A percentile compares a stretch with the other conserved stretches of the same genome.
phyloP scores from a whole-genome alignment of 371 early-diverging fungal species.

The Lichtheimia ornata region DNA sequence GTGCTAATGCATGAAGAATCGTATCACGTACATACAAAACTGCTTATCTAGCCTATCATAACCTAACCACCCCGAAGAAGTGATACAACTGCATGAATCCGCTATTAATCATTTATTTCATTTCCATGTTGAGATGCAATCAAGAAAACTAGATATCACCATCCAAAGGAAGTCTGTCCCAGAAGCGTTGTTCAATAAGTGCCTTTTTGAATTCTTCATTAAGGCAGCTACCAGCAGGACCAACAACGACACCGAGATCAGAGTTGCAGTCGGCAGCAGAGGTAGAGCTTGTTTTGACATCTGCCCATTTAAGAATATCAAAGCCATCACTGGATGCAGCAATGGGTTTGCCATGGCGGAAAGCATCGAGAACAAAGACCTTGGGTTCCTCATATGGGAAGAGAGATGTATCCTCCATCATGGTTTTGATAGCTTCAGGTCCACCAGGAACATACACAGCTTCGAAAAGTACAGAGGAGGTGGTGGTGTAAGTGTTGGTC shows the following conservation, averaged over 20 bases:
- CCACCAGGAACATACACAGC: conserved; percentile 46
- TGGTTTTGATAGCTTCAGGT: conserved; percentile 16
- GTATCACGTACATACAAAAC: no score
- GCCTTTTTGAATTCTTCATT: conserved; percentile 19
- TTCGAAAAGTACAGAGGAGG: conserved; percentile 39
- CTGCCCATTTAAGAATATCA: conserved; percentile 23
- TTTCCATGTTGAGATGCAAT: no score
- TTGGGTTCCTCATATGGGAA: conserved; percentile 41
- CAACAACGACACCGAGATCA: conserved; percentile 25
- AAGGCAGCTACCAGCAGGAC: background rate
- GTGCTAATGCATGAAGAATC: no score
- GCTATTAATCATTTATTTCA: no score
- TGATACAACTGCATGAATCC: no score
- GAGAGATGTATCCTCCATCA: conserved; percentile 9
- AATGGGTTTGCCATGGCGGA: conserved; percentile 42
- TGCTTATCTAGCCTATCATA: no score
- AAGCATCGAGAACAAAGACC: conserved; percentile 34
- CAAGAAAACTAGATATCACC: no score
- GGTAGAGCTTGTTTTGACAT: conserved; percentile 2
- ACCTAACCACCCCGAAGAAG: no score
- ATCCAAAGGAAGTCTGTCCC: conserved; percentile 40
- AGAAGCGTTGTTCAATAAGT: conserved; percentile 35
- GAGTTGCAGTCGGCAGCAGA: background rate
- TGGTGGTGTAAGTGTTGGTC: conserved; percentile 27
- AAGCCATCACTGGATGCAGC: conserved; percentile 29